Percentiles rank a stretch among this genome's conserved stretches.
phyloP scores from a whole-genome alignment of 1,284 basidiomycete genomes.

The Leccinum proliferum region DNA sequence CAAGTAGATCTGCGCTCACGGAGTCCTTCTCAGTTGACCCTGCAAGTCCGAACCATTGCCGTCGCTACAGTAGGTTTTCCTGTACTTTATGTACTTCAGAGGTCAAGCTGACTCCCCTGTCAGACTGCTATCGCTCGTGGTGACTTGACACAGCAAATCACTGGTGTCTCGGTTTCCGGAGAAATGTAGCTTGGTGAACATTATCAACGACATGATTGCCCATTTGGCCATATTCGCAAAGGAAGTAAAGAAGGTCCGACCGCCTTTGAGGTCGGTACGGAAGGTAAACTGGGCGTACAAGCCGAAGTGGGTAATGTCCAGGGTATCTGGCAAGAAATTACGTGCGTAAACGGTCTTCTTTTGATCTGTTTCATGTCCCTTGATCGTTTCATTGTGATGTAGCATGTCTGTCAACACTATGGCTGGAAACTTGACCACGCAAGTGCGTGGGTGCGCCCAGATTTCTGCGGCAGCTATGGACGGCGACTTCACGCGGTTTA shows the following conservation, averaged over 20 bases:
- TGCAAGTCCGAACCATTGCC: slow-evolving; percentile 94
- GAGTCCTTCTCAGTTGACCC: slow-evolving; percentile 60
- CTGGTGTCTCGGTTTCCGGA: slow-evolving; percentile 88
- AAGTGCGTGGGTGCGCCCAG: slow-evolving; percentile 98
- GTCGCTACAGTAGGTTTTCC: slow-evolving; percentile 64
- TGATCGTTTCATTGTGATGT: slow-evolving; percentile 6
- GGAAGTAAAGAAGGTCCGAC: slow-evolving; percentile 96
- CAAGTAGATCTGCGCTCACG: neutral
- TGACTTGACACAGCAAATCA: slow-evolving; percentile 92
- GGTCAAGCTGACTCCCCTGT: slow-evolving; percentile 6
- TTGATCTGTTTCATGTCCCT: slow-evolving; percentile 1
- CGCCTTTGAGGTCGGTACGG: slow-evolving; percentile 91
- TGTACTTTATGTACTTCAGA: neutral
- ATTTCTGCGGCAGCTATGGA: slow-evolving; percentile 99
- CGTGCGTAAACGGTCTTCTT: slow-evolving; percentile 51
- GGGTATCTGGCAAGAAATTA: slow-evolving; percentile 99
- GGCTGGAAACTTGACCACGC: slow-evolving; percentile 95
- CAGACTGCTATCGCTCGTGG: slow-evolving; percentile 92
- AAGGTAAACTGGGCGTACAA: slow-evolving; percentile 96
- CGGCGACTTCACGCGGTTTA: slow-evolving; percentile 98
- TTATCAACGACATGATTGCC: slow-evolving; percentile 97
- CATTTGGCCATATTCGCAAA: slow-evolving; percentile 91
- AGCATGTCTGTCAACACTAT: slow-evolving; percentile 92
- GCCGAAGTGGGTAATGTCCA: slow-evolving; percentile 97
- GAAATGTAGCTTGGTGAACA: slow-evolving; percentile 94